A percentile compares a stretch with the other conserved stretches of the same genome.
Conservation (phyloP, 306 rosid species). For the Prinsepia uniflora region DNA sequence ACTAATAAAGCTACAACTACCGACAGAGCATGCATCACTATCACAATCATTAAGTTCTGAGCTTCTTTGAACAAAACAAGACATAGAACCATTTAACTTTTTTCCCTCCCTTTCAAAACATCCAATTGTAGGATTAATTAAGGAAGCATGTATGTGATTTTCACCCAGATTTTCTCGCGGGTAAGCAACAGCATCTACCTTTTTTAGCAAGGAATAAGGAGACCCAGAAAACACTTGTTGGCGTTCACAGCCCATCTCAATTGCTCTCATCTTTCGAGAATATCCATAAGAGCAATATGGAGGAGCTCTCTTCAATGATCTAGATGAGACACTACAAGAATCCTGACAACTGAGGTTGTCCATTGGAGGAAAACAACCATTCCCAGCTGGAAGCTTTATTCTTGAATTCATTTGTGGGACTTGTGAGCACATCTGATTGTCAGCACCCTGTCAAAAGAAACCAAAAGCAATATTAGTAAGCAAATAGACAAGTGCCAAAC, state of each 20-base stretch:
- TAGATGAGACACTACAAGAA: slow-evolving; percentile 35
- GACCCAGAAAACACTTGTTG: slow-evolving; percentile 26
- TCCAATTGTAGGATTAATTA: slow-evolving; percentile 38
- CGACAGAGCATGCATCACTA: slow-evolving; percentile 67
- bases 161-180: slow-evolving; percentile 56
- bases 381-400: slow-evolving; percentile 20
- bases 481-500: slow-evolving; percentile 6
- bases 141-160: slow-evolving; percentile 51
- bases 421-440: slow-evolving; percentile 16
- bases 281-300: slow-evolving; percentile 35
- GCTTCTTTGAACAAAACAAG: slow-evolving; percentile 45
- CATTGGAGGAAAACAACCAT: slow-evolving; percentile 28
- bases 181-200: slow-evolving; percentile 78
- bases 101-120: slow-evolving; percentile 37
- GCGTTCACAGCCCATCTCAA: slow-evolving; percentile 35
- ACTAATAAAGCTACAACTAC: slow-evolving; percentile 71
- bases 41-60: slow-evolving; percentile 42
- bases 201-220: slow-evolving; percentile 35
- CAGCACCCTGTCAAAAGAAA: slow-evolving; percentile 31
- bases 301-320: slow-evolving; percentile 48
- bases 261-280: slow-evolving; percentile 51
- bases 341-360: slow-evolving; percentile 38
- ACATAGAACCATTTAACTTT: slow-evolving; percentile 29
- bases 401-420: slow-evolving; percentile 23
- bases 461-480: slow-evolving; percentile 8